These are phyloP conservation scores for Pilatotrama ljubarskyi DNA, from an alignment of 768 basidiomycete species.

Conservation along the genomic window DNA sequence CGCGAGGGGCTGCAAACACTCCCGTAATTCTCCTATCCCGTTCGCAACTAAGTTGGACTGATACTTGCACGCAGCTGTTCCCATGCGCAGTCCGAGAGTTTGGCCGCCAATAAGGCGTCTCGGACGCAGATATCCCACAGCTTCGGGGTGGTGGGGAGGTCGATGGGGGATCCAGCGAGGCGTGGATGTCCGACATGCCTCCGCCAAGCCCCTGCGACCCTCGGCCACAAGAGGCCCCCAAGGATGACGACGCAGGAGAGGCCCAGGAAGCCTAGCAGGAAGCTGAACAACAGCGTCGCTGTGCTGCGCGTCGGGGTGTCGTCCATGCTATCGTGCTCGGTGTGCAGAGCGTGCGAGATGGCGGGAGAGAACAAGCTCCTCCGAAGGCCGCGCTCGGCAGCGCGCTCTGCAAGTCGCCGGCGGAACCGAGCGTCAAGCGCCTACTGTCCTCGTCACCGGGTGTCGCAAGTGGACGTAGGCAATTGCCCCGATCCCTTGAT, in stretches of 20 bases:
- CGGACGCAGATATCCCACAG: constrained; percentile 12
- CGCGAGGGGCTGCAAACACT: constrained; percentile 8
- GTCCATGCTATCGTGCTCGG: neutral
- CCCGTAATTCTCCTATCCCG: neutral
- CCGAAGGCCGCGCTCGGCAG: neutral
- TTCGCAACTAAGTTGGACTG: neutral
- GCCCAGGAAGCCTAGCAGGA: constrained; percentile 19
- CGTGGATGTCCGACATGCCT: neutral
- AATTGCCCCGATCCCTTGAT: neutral
- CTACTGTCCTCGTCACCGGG: no score
- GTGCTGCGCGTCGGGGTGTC: neutral
- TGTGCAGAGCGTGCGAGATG: neutral
- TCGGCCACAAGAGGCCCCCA: constrained; percentile 12
- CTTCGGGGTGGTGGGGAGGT: neutral
- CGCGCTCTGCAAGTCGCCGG: no score
- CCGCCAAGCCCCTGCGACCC: neutral
- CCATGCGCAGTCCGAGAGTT: constrained; percentile 11
- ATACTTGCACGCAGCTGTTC: constrained; percentile 16
- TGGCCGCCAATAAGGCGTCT: neutral
- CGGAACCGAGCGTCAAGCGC: neutral
- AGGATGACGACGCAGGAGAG: constrained; percentile 5
- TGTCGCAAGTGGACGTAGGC: neutral
- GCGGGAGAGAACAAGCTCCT: neutral
- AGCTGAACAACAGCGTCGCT: constrained; percentile 19
- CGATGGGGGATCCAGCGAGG: neutral